Evolutionary conservation across 169 alveolate species (phyloP).

Genomic region (Perkinsus olseni): DNA sequence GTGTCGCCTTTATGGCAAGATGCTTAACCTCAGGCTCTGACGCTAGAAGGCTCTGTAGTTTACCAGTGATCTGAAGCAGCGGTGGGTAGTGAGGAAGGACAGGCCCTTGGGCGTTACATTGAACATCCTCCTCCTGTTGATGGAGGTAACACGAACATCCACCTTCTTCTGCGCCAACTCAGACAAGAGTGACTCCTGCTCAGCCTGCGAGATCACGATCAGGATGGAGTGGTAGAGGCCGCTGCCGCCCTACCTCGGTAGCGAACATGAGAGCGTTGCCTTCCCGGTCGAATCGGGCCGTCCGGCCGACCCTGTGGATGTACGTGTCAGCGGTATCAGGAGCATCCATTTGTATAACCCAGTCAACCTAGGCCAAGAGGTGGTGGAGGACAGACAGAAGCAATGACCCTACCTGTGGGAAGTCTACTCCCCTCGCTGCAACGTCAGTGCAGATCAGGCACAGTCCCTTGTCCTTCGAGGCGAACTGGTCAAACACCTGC

Average conservation of each 20-base stretch:
- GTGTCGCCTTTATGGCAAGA: constrained; percentile 20
- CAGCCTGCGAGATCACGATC: neutral
- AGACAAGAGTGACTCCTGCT: neutral
- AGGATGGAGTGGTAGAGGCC: constrained; percentile 13
- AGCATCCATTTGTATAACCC: constrained; percentile 86
- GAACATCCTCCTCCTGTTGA: constrained; percentile 17
- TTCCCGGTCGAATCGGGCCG: constrained; percentile 79
- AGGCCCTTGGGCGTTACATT: constrained; percentile 13
- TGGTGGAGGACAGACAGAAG: too few relatives aligned
- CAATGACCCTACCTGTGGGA: constrained; percentile 61
- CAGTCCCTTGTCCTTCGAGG: constrained; percentile 70
- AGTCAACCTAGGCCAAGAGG: constrained; percentile 51
- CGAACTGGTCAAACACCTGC: constrained; percentile 81
- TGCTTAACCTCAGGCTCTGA: constrained; percentile 17
- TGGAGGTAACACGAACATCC: neutral
- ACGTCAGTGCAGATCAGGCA: constrained; percentile 78
- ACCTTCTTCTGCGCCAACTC: constrained; percentile 12
- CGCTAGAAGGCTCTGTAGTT: neutral
- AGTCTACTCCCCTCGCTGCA: constrained; percentile 92
- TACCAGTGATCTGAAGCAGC: neutral
- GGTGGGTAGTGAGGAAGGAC: constrained; percentile 20
- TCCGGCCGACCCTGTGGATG: constrained; percentile 89
- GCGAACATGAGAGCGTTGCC: constrained; percentile 64
- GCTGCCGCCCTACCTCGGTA: constrained; percentile 28
- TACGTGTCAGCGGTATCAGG: constrained; percentile 86